phyloP scores from a whole-genome alignment of 805 yeast genomes.

The Millerago galiae region DNA sequence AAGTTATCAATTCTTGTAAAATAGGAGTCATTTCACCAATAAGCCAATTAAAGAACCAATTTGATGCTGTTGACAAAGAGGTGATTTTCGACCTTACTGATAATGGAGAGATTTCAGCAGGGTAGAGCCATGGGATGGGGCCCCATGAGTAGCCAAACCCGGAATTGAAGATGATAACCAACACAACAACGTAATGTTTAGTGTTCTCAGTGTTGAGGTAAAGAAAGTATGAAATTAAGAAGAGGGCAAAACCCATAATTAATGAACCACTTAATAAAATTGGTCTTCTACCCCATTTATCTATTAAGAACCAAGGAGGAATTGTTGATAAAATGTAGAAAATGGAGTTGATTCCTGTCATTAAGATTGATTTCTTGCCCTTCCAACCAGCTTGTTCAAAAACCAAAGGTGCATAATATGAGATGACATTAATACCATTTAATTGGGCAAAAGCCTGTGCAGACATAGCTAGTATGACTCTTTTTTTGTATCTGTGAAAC shows the following conservation, averaged over 20 bases:
- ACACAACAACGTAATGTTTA: constrained; percentile 63
- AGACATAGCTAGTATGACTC: constrained; percentile 83
- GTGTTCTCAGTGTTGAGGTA: constrained; percentile 45
- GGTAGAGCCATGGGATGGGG: constrained; percentile 86
- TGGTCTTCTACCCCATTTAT: constrained; percentile 89
- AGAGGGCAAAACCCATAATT: constrained; percentile 69
- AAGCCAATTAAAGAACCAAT: constrained; percentile 88
- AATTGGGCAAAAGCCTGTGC: constrained; percentile 91
- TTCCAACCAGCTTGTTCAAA: constrained; percentile 95
- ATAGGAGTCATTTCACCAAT: constrained; percentile 92
- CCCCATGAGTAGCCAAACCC: constrained; percentile 92
- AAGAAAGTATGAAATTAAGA: constrained; percentile 56
- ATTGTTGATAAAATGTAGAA: constrained; percentile 61
- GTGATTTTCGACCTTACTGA: constrained; percentile 86
- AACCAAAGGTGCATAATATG: constrained; percentile 89
- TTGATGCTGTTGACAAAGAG: constrained; percentile 82
- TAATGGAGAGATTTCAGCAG: constrained; percentile 81
- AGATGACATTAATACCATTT: constrained; percentile 88
- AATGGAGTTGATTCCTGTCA: constrained; percentile 78
- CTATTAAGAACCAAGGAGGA: constrained; percentile 90
- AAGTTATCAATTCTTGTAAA: constrained; percentile 64
- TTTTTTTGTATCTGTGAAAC: constrained; percentile 66
- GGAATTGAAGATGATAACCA: constrained; percentile 76
- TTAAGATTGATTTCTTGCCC: constrained; percentile 78
- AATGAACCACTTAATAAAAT: constrained; percentile 73